Evolutionary conservation across 345 rosid species (phyloP), one percentile per base, ranked within the genome.

Genomic region (Cochlearia excelsa): DNA sequence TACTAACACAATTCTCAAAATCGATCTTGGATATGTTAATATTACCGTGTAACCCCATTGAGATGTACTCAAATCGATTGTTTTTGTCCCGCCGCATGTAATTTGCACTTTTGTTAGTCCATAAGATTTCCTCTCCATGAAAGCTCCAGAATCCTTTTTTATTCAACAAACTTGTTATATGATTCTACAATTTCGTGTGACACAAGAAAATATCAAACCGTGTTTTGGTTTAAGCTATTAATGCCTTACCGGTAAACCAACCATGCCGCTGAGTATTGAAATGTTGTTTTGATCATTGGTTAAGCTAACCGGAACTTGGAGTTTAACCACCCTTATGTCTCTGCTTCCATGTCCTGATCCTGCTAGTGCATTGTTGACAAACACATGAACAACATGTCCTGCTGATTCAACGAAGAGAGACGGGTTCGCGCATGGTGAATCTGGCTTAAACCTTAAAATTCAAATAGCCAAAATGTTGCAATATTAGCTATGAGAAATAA

Each of bases 11-110:
- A 9, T 31, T 58, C 6, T 40, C 30, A 11, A n/a, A 23, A 38
- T n/a, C 50, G 30, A 4, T 29, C 1, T 4, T 57, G 7, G 4
- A 57, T 2, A 9, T 23, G 2, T 31, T 45, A 35, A 34, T 58
- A 16, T 52, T 38, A 83, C 98, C 93, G 88, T 82, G 62, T 86
- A 88, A 28, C 98, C 98, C 90, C 85, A 86, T 11, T 78, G 65
- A 56, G 78, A 69, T 50, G 74, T 61, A 7, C 79, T 75, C 28
- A 80, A 77, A 68, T 79, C 71, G 33, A 77, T 76, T 29, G 34
- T 26, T 9, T 67, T 51, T 6, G 46, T 41, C 9, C 69, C 71
- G 10, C 48, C 62, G 30, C 83, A 80, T 10, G 52, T 67, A 43
- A 86, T 74, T 42, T 51, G 65, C 23, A 87, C 90, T 45, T 57